Base-by-base conservation (phyloP, 257 asterid species). In the Solanum lycopersicoides region DNA sequence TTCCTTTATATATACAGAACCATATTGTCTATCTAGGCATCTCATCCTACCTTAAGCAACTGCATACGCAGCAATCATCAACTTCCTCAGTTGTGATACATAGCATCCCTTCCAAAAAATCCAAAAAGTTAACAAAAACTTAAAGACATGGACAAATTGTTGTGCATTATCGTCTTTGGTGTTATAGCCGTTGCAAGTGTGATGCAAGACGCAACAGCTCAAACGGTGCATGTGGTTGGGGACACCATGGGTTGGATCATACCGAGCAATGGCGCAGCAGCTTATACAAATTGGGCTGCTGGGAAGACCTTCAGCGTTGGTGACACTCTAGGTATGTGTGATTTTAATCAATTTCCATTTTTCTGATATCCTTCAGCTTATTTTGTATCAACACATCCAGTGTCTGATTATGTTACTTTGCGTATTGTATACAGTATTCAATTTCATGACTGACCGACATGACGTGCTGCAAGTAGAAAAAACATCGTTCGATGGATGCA, bases 241-340 rank as follows among this genome's bases (percentile, higher is more conserved):
- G 93, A 86, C 47, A 44, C 16, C 63, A 3, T 44, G 41, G 93
- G 93, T 18, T 93, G 95, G 95, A 21, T 4, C 1, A 32, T 90
- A 47, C 93, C 94, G 10, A 82, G 74, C 13, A 84, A 83, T 84
- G 47, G 68, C 30, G 86, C 91, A 1, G 80, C 71, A 2, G 86
- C 89, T 6, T 91, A 92, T 80, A 7, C 86, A 34, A 89, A 84
- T 4, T 93, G 93, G 95, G 92, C 88, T 72, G 56, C 93, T 0
- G 83, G 74, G n/a, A 88, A 86, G 86, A 90, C 85, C 0, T 93
- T 93, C 92, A 21, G 25, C 12, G 86, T 92, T 21, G 93, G 93
- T 3, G 94, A 92, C 73, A 87, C 45, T 47, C 69, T 93, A 84
- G 92, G 92, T 93, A 75, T 18, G 3, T 32, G 34, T 0, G 12